Base-by-base conservation (phyloP, 2,329 filamentous ascomycete genomes). In the Ampelomyces quisqualis region DNA sequence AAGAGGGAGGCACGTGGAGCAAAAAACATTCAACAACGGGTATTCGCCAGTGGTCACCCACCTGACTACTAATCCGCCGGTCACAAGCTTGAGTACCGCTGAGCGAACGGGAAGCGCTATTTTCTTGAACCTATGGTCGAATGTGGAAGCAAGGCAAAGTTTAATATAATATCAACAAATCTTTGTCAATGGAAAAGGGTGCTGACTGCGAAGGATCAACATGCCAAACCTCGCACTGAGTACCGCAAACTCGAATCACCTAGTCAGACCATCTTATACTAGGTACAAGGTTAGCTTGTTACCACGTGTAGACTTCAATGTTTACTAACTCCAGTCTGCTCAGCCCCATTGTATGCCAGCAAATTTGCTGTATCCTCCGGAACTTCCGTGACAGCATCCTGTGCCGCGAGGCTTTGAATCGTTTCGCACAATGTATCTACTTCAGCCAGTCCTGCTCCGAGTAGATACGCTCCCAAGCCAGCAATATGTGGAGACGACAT, bases 401-500 rank as follows among this genome's bases (percentile, higher is more conserved):
- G n/a, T 13, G 26, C 26, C 26, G 6, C 10, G n/a, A n/a, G 13
- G 26, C 26, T 28, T 28, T 28, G 26, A 28, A n/a, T n/a, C n/a
- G 13, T 5, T 28, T 13, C 26, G 13, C n/a, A 14, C 26, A 28
- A 28, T 13, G 26, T 4, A n/a, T 10, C 26, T 28, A 13, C 26
- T 11, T 5, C 15, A 14, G 26, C 15, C n/a, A 28, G 7, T 10
- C 26, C 26, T 10, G 26, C 13, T 2, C 26, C 64, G 70, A 87
- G 79, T 30, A 88, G 70, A 68, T 87, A 88, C 22, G 84, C 84
- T 17, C 78, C 81, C 8, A 88, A 73, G 37, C 85, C 85, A 23
- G 80, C 77, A 38, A 88, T 73, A 62, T 87, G 84, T 4, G 84
- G 85, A n/a, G 77, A 77, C 22, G 84, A 82, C 81, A 84, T 84